Evolutionary conservation across 345 rosid genomes (phyloP).

Genomic region (Citrus glauca): DNA sequence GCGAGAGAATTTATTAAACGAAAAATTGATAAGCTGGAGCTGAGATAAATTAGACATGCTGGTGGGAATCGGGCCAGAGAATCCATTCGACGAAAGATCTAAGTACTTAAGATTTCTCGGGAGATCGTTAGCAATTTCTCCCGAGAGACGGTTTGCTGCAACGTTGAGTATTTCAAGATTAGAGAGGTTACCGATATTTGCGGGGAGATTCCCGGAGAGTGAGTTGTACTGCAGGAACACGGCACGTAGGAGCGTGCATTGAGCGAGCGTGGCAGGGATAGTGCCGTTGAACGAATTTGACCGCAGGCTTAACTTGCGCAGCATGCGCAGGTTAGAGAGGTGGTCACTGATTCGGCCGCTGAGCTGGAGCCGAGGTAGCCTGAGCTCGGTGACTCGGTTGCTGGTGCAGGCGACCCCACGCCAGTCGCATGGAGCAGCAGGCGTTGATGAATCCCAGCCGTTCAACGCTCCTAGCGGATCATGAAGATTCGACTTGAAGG

Average conservation of each 20-base stretch:
- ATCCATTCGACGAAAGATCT: slow-evolving; percentile 69
- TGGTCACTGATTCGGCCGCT: slow-evolving; percentile 61
- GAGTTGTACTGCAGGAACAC: slow-evolving; percentile 86
- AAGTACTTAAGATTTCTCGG: slow-evolving; percentile 48
- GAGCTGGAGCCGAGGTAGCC: slow-evolving; percentile 74
- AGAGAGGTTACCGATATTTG: slow-evolving; percentile 51
- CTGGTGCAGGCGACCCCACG: slow-evolving; percentile 60
- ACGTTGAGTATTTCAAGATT: slow-evolving; percentile 54
- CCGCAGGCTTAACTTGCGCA: slow-evolving; percentile 65
- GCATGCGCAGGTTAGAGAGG: slow-evolving; percentile 45
- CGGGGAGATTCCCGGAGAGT: slow-evolving; percentile 72
- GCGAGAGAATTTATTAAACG: slow-evolving; percentile 70
- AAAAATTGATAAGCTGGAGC: slow-evolving; percentile 71
- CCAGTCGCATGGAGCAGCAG: slow-evolving; percentile 92
- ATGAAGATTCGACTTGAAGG: slow-evolving; percentile 63
- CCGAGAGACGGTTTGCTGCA: slow-evolving; percentile 70
- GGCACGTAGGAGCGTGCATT: slow-evolving; percentile 65
- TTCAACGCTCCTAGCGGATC: slow-evolving; percentile 73
- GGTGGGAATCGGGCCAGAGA: slow-evolving; percentile 67
- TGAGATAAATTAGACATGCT: slow-evolving; percentile 49
- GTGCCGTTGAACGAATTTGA: slow-evolving; percentile 77
- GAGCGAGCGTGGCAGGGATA: slow-evolving; percentile 63
- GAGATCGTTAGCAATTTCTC: slow-evolving; percentile 47
- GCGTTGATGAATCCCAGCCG: slow-evolving; percentile 75
- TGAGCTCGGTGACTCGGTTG: slow-evolving; percentile 64